Conservation (phyloP, 2,329 filamentous ascomycete species). For the Aureobasidium leucospermi region DNA sequence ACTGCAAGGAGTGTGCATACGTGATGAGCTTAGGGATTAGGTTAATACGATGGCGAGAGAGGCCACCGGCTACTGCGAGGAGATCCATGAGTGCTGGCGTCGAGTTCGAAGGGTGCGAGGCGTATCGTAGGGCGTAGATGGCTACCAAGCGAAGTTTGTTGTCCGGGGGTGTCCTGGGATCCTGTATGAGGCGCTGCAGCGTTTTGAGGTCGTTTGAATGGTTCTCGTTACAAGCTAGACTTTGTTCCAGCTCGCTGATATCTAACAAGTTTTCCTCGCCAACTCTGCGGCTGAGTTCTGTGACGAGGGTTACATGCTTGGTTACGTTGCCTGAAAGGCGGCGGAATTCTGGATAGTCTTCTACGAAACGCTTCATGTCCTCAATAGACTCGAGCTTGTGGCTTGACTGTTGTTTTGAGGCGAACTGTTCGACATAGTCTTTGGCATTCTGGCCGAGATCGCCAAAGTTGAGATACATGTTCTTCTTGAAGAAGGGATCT, state of each 20-base stretch:
- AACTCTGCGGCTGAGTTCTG: conserved; percentile 83
- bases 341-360: conserved; percentile 96
- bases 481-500: conserved; percentile 98
- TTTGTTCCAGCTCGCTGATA: conserved; percentile 94
- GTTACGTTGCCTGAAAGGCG: conserved; percentile 96
- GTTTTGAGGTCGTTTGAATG: conserved; percentile 87
- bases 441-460: conserved; percentile 95
- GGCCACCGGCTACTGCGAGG: conserved; percentile 72
- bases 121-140: conserved; percentile 89
- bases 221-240: conserved; percentile 92
- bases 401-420: conserved; percentile 92
- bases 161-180: conserved; percentile 65
- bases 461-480: conserved; percentile 98
- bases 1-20: conserved; percentile 82
- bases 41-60: conserved; percentile 67
- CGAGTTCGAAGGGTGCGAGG: conserved; percentile 76
- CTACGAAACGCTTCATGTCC: conserved; percentile 99
- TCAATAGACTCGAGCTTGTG: conserved; percentile 94
- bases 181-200: conserved; percentile 78
- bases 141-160: conserved; percentile 87
- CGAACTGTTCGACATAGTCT: conserved; percentile 97
- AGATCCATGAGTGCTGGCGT: conserved; percentile 81
- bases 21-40: conserved; percentile 73
- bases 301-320: conserved; percentile 94
- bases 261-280: conserved; percentile 83